Evolutionary conservation across 345 rosid genomes (phyloP), one percentile per base, ranked within the genome.

Genomic region (Firmiana major): DNA sequence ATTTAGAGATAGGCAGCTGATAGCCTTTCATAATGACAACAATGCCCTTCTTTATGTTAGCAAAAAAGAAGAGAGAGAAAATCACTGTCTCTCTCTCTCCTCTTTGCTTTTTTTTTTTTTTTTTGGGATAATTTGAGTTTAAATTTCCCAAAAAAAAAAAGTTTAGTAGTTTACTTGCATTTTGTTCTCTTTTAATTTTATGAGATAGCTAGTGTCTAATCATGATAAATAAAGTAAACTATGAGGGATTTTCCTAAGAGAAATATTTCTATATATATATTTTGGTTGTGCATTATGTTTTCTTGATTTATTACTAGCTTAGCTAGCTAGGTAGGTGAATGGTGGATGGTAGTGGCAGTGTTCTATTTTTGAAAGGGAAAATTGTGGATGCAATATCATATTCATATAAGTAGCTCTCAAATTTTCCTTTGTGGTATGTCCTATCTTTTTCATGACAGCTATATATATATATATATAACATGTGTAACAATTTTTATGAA

Each of bases 361-460:
- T 45, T 15, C 17, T 45, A 22, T 67, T 43, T 80, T 74, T 69
- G 54, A 6, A 21, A 79, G 8, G 28, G 60, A 34, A 36, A 46
- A 60, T 42, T 26, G 51, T 68, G 79, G 74, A 79, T 76, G 83
- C 79, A 79, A 58, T 31, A 59, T 22, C 24, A 71, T 54, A n/a
- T 54, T 7, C 6, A 6, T 48, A 17, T 51, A 46, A 46, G 19
- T 21, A 46, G 46, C 28, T 60, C 80, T 72, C 76, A 77, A 53
- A 63, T 36, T 63, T 65, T 34, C 34, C 21, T 78, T 66, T 51
- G 7, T 12, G 55, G 5, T 53, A 64, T 64, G 76, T 60, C 82
- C 79, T 65, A 75, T 81, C 88, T 55, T 77, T 81, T 28, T 79
- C 80, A 75, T 21, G 76, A 80, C 85, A 83, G 79, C 85, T 76